Evolutionary conservation across 768 basidiomycete species (phyloP).

Genomic region (Phanerochaete carnosa): DNA sequence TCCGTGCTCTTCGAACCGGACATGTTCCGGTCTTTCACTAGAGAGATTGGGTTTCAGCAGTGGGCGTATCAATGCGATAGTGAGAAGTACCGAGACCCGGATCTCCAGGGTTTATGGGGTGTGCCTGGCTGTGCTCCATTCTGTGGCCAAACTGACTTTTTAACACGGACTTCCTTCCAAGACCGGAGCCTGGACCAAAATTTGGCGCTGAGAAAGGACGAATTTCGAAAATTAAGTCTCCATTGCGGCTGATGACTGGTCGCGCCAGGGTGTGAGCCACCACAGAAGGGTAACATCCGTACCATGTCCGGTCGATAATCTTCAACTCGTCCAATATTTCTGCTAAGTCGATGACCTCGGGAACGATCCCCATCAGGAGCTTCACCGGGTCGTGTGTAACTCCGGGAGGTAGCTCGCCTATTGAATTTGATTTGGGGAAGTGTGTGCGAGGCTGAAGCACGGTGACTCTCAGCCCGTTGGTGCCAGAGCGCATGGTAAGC

Average conservation of each 20-base stretch:
- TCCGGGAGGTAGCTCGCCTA: not conserved
- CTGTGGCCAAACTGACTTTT: too few species aligned
- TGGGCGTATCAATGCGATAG: too few species aligned
- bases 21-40: too few species aligned
- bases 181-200: too few species aligned
- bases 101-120: too few species aligned
- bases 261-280: constrained; percentile 25
- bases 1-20: too few species aligned
- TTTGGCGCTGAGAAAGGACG: too few species aligned
- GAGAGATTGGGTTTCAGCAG: too few species aligned
- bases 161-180: too few species aligned
- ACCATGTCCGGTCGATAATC: constrained; percentile 27
- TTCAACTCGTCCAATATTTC: constrained; percentile 21
- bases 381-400: constrained; percentile 15
- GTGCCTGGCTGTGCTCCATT: too few species aligned
- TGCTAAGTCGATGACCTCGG: constrained; percentile 18
- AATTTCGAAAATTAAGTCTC: constrained; percentile 29
- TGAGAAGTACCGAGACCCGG: too few species aligned
- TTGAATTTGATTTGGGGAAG: constrained; percentile 1
- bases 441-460: not conserved
- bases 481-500: constrained; percentile 16
- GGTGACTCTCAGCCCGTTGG: constrained; percentile 21
- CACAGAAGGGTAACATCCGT: constrained; percentile 20
- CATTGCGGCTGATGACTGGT: constrained; percentile 27
- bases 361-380: constrained; percentile 19